Base-by-base conservation (phyloP, 2,329 filamentous ascomycete species). In the Madurella fahalii region DNA sequence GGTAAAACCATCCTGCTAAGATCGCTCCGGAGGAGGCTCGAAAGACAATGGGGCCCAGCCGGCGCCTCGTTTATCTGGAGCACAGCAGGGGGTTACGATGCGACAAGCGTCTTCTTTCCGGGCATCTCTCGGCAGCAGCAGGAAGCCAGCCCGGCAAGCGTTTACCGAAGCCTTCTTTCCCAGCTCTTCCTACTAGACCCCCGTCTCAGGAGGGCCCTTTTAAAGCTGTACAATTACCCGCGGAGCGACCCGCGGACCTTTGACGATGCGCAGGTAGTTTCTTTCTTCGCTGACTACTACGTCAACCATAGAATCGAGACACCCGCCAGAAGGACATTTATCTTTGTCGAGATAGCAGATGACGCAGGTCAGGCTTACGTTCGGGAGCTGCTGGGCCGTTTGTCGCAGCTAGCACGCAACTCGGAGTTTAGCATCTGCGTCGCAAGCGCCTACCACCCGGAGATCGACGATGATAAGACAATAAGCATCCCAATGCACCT, bases 371-470 rank as follows among this genome's bases (percentile, higher is more conserved):
- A 59, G 0, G 30, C 58, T 0, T 67, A 66, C 44, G 61, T 67
- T 5, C 53, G 64, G 25, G 67, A 67, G 32, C 52, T 70, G 1
- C 47, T 69, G 4, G 58, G 44, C 45, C 63, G 65, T 20, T 58
- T 71, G 12, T 59, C 60, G 1, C 65, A 63, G 34, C 63, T 70
- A 5, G 66, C 68, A 1, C 61, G 53, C 9, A 66, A 68, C 53
- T 68, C 67, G 11, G 64, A 67, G 47, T 68, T 69, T 32, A 71
- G 64, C 58, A 66, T 71, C 42, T 69, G 67, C 54, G 48, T 68
- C 3, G 61, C 67, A 5, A 67, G 63, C 41, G 57, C 61, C 11
- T 47, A 62, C n/a, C 56, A 65, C 34, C 54, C 61, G 30, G 54
- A 62, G 16, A 54, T 64, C 32, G 55, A 61, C 25, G 56, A 62